Evolutionary conservation across 2,329 filamentous ascomycete species (phyloP), one percentile per base, ranked within the genome.

Genomic region (Didymella sp.): DNA sequence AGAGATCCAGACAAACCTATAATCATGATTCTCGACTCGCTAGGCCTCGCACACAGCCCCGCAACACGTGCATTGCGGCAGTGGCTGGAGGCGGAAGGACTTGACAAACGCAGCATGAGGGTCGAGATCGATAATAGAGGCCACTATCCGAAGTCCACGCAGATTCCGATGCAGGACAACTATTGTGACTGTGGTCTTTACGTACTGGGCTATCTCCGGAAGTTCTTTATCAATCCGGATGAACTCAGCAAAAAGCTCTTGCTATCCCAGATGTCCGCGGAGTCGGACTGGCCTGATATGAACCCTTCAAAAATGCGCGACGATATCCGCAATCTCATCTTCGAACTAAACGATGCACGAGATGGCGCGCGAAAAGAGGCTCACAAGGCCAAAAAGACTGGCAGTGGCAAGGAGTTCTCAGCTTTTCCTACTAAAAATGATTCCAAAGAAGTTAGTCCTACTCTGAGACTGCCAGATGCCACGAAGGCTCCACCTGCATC

Each of bases 151-250:
- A 89, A 70, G 33, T 49, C 85, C 58, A 31, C 60, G 13, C 81
- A 84, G 7, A 88, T 97, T 13, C 94, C 95, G 0, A 78, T 84
- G 59, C 95, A 99, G 74, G 78, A 85, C 45, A 98, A 99, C 70
- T 90, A 84, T 65, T 93, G 86, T 59, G 95, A 99, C 72, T 99
- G 95, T 69, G 95, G 95, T 8, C 79, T 97, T 0, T 99, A 90
- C 66, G 79, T 98, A 3, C 79, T 97, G 4, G 89, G 88, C 2
- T 99, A 98, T 69, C 82, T 96, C 50, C 85, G 92, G 62, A 87
- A 90, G 61, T 96, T 99, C 61, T 82, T 96, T 15, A 82, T 86
- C 49, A 79, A 91, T 57, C 94, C 94, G 0, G 86, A 91, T 60
- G 74, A 72, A 0, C 95, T 96, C 63, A 81, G 90, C 15, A 78